Percentiles rank a stretch among this genome's conserved stretches.
Evolutionary conservation across 2,329 filamentous ascomycete genomes (phyloP).

Genomic region (Rachicladosporium sp.): DNA sequence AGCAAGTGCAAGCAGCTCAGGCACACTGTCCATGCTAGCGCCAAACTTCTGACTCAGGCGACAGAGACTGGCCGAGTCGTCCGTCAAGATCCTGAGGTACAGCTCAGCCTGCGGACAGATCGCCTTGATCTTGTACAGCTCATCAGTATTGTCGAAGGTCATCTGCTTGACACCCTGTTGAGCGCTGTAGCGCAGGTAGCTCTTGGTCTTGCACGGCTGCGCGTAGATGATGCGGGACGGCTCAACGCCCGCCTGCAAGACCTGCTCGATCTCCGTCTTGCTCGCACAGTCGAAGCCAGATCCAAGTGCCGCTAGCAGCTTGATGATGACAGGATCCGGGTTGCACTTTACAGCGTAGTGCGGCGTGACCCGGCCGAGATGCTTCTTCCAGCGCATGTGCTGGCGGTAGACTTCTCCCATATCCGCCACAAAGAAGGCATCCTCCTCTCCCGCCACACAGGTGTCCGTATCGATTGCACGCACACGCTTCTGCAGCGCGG

Average conservation of each 20-base stretch:
- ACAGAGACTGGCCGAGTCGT: conserved; percentile 89
- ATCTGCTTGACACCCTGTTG: conserved; percentile 84
- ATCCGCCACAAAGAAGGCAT: conserved; percentile 96
- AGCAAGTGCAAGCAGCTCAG: conserved; percentile 65
- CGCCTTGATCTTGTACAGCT: conserved; percentile 94
- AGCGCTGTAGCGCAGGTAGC: conserved; percentile 84
- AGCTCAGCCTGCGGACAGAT: conserved; percentile 82
- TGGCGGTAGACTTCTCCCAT: conserved; percentile 97
- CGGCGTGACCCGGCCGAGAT: conserved; percentile 80
- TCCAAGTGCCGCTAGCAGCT: conserved; percentile 75
- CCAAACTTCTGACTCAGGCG: conserved; percentile 96
- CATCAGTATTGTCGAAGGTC: conserved; percentile 98
- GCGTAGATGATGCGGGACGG: conserved; percentile 94
- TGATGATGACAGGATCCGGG: conserved; percentile 78
- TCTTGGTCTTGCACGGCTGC: conserved; percentile 98
- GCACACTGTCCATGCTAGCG: conserved; percentile 71
- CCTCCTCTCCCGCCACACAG: conserved; percentile 87
- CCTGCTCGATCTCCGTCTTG: conserved; percentile 91
- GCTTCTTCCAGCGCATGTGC: conserved; percentile 95
- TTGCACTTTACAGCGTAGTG: conserved; percentile 99
- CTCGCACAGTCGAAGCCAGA: conserved; percentile 97
- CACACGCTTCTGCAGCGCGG: conserved; percentile 76
- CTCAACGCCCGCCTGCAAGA: conserved; percentile 69
- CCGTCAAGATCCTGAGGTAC: conserved; percentile 86
- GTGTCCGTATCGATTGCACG: conserved; percentile 72